Evolutionary conservation across 2,329 filamentous ascomycete genomes (phyloP), one percentile per base, ranked within the genome.

Genomic region (Cladosporium sp.): DNA sequence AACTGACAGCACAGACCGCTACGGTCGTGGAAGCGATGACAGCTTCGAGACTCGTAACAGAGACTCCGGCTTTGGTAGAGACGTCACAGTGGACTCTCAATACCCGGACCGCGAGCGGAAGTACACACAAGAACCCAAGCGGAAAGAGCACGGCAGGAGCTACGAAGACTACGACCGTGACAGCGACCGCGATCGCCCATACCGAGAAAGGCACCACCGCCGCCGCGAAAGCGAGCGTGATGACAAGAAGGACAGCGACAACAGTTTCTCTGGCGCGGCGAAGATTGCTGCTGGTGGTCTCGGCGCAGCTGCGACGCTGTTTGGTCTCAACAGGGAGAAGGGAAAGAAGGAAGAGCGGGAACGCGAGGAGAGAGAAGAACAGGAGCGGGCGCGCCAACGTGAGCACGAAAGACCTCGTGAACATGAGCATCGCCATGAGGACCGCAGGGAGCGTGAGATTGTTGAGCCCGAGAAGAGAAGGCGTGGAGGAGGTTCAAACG

Each of bases 11-110:
- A 73, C 3, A 76, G 73, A 74, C 60, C 73, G 71, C 14, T 72
- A 73, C 65, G 71, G 68, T 38, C 68, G 74, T 34, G 72, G 71
- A n/a, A 78, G 76, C 59, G 80, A 82, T 64, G 78, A 80, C 49
- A 75, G 74, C n/a, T 73, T 80, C 36, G 78, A 81, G 62, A 47
- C 58, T 11, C 65, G 65, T 15, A 76, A 76, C 36, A 74, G 77
- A 59, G 74, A 75, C 58, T 72, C 73, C 34, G 73, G 68, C n/a
- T 73, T 73, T 57, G 67, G 61, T 5, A 67, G 74, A 24, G 75
- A 77, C 10, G 71, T 73, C 52, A 73, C 72, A 15, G 71, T 72
- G 14, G 71, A 70, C 21, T 30, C 58, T 14, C 54, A 62, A 24
- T 63, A 70, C 28, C 26, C 64, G 28, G 70, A 71, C 30, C 57